Evolutionary conservation across 2,329 filamentous ascomycete genomes (phyloP).

Genomic region (Talaromyces sp.): DNA sequence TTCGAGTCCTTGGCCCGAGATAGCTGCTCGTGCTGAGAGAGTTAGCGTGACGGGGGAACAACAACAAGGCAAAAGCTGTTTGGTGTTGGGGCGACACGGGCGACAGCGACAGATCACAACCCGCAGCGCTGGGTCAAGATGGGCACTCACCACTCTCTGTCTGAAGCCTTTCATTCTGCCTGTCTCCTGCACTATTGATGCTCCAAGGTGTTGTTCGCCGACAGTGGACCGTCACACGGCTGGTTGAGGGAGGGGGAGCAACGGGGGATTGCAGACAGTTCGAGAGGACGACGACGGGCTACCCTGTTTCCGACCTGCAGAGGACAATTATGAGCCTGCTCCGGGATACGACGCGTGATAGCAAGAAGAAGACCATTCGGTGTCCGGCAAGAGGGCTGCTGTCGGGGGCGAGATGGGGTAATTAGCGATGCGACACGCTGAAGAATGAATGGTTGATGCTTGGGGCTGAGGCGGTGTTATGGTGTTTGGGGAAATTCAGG

Average conservation of each 20-base stretch:
- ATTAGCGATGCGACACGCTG: slow-evolving; percentile 11
- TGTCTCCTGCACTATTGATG: slow-evolving; percentile 8
- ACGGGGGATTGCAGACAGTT: slow-evolving; percentile 11
- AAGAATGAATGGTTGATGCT: background rate
- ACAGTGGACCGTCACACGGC: slow-evolving; percentile 25
- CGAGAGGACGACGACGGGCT: slow-evolving; percentile 13
- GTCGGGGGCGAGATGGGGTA: background rate
- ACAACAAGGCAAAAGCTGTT: background rate
- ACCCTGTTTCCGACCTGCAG: slow-evolving; percentile 24
- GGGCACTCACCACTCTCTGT: slow-evolving; percentile 82
- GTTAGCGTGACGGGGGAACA: slow-evolving; percentile 37
- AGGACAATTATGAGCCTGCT: slow-evolving; percentile 25
- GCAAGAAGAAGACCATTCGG: background rate
- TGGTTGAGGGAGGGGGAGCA: slow-evolving; percentile 15
- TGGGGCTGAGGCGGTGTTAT: background rate
- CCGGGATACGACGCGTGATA: slow-evolving; percentile 11
- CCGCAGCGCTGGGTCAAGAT: slow-evolving; percentile 10
- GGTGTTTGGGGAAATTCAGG: slow-evolving; percentile 4
- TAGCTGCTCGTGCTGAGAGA: slow-evolving; percentile 69
- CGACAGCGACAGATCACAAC: background rate
- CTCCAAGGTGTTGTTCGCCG: slow-evolving; percentile 28
- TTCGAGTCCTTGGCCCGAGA: slow-evolving; percentile 82
- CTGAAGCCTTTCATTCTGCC: slow-evolving; percentile 91
- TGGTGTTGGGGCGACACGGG: slow-evolving; percentile 10
- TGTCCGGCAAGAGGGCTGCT: background rate